phyloP scores from a whole-genome alignment of 2,329 filamentous ascomycete species.

The Diaporthe ampelina region DNA sequence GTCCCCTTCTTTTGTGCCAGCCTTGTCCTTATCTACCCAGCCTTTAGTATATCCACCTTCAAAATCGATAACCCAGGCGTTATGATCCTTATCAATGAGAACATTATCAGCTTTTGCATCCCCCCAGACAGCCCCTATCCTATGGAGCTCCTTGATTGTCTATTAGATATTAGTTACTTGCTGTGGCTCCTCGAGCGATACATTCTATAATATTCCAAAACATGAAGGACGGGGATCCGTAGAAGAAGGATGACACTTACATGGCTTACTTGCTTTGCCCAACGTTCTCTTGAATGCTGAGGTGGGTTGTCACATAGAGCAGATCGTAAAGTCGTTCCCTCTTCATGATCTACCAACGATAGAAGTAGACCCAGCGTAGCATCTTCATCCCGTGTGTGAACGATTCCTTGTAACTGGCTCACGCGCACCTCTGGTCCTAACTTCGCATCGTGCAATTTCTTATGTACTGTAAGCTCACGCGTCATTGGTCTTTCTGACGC shows the following conservation, averaged over 20 bases:
- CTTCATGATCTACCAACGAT: conserved; percentile 13
- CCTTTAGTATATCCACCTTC: conserved; percentile 49
- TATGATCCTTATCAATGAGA: conserved; percentile 45
- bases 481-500: background rate
- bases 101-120: conserved; percentile 50
- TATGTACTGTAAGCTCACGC: background rate
- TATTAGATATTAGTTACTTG: too few species aligned
- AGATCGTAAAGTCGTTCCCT: conserved; percentile 14
- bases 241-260: too few species aligned
- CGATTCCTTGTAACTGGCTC: conserved; percentile 10
- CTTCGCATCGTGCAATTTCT: conserved; percentile 3
- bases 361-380: conserved; percentile 8
- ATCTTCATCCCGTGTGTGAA: background rate
- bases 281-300: conserved; percentile 24
- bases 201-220: too few species aligned
- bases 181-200: too few species aligned
- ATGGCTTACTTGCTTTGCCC: conserved; percentile 43
- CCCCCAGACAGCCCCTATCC: conserved; percentile 47
- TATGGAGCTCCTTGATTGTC: conserved; percentile 44
- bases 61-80: conserved; percentile 50
- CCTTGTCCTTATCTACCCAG: conserved; percentile 46
- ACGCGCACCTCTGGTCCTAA: conserved; percentile 7
- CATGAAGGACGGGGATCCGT: too few species aligned
- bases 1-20: conserved; percentile 46
- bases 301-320: background rate